Conservation (phyloP, 1,284 basidiomycete species). For the Caloboletus firmus region DNA sequence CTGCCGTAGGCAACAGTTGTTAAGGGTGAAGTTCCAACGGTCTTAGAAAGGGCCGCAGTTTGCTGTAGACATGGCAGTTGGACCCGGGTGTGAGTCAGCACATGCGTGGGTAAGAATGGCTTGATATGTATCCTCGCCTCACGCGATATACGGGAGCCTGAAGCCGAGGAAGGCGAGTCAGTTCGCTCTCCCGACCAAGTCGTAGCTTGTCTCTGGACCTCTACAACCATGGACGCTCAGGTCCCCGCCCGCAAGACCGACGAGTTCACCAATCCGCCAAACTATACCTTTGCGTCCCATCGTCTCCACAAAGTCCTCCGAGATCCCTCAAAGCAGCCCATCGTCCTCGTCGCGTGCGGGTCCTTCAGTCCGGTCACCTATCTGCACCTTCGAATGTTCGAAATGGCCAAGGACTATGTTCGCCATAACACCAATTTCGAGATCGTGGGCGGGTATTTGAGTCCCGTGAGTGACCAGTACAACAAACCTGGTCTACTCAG, state of each 20-base stretch:
- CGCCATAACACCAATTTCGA: slow-evolving; percentile 92
- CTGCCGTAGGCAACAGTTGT: too few relatives aligned
- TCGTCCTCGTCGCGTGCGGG: slow-evolving; percentile 78
- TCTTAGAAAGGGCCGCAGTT: too few relatives aligned
- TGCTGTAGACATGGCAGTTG: too few relatives aligned
- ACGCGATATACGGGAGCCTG: neutral
- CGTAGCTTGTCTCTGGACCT: slow-evolving; percentile 15
- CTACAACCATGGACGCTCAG: slow-evolving; percentile 31
- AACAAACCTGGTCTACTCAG: slow-evolving; percentile 87
- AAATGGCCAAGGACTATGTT: slow-evolving; percentile 96
- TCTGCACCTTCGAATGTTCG: slow-evolving; percentile 92
- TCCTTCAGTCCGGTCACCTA: slow-evolving; percentile 84
- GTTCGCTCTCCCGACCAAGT: neutral
- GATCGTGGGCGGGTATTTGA: slow-evolving; percentile 92
- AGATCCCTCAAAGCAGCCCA: slow-evolving; percentile 64
- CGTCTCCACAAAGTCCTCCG: slow-evolving; percentile 59
- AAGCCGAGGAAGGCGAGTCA: neutral
- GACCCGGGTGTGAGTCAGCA: slow-evolving; percentile 8
- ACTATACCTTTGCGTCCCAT: slow-evolving; percentile 66
- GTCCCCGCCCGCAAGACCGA: slow-evolving; percentile 20
- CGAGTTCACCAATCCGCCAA: slow-evolving; percentile 52
- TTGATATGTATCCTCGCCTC: slow-evolving; percentile 11
- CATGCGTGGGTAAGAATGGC: slow-evolving; percentile 22
- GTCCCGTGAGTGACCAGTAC: slow-evolving; percentile 92
- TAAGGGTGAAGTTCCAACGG: too few relatives aligned